phyloP scores from a whole-genome alignment of 495 filamentous ascomycete species.

The Penicillium paradoxum region DNA sequence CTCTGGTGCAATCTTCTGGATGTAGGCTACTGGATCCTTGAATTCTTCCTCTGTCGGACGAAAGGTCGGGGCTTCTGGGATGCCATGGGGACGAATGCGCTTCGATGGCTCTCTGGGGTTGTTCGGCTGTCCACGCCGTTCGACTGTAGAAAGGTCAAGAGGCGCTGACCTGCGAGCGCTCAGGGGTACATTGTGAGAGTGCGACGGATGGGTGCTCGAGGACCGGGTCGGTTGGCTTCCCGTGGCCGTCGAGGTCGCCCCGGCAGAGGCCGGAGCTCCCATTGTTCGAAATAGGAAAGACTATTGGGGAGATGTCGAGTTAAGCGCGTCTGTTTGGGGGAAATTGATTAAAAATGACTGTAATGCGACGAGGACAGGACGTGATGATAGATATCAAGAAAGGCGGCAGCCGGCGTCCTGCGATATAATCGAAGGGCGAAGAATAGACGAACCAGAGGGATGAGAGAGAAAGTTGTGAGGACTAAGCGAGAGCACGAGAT shows the following conservation, averaged over 20 bases:
- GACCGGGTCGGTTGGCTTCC: conserved; percentile 37
- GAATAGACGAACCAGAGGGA: neutral
- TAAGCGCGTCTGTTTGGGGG: conserved; percentile 14
- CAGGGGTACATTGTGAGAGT: conserved; percentile 57
- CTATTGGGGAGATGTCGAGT: neutral
- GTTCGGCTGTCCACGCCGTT: conserved; percentile 76
- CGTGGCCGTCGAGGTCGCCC: conserved; percentile 39
- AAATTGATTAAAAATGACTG: conserved; percentile 1
- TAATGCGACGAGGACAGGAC: conserved; percentile 4
- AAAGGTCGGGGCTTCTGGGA: conserved; percentile 89
- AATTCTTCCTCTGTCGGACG: conserved; percentile 90
- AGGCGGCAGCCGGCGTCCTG: conserved; percentile 3
- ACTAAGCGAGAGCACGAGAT: conserved; percentile 4
- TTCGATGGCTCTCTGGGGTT: conserved; percentile 71
- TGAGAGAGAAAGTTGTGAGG: neutral
- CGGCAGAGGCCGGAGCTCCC: conserved; percentile 50
- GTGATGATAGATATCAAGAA: conserved; percentile 3
- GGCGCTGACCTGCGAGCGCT: conserved; percentile 66
- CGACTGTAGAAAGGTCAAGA: conserved; percentile 84
- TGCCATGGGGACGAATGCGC: conserved; percentile 69
- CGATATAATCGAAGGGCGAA: neutral
- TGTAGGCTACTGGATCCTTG: conserved; percentile 87
- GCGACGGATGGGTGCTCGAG: conserved; percentile 41
- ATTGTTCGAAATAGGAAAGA: conserved; percentile 26
- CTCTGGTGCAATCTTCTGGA: conserved; percentile 81